Conservation (phyloP, 1,139 yeast species). For the Debaryomyces robertsiae region DNA sequence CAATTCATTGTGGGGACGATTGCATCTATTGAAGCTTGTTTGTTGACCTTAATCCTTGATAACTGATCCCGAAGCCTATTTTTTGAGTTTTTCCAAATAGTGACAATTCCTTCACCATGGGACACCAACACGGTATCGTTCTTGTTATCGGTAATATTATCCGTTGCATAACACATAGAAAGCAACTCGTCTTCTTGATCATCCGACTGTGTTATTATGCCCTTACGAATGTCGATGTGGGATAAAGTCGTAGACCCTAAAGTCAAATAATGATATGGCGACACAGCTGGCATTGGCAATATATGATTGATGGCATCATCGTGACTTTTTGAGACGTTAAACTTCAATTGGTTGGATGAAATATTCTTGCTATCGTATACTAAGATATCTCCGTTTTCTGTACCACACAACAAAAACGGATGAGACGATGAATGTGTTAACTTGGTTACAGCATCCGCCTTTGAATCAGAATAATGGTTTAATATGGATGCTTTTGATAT, state of each 20-base stretch:
- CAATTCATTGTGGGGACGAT: slow-evolving; percentile 75
- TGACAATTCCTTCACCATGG: slow-evolving; percentile 90
- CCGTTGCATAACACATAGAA: slow-evolving; percentile 66
- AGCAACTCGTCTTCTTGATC: slow-evolving; percentile 93
- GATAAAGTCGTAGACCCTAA: slow-evolving; percentile 83
- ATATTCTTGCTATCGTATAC: slow-evolving; percentile 61
- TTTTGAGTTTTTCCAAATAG: slow-evolving; percentile 80
- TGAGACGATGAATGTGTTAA: slow-evolving; percentile 65
- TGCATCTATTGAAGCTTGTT: slow-evolving; percentile 77
- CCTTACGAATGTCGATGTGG: slow-evolving; percentile 78
- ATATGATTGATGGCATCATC: slow-evolving; percentile 78
- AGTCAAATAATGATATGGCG: slow-evolving; percentile 80
- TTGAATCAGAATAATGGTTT: slow-evolving; percentile 28
- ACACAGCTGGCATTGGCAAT: slow-evolving; percentile 63
- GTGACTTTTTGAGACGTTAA: slow-evolving; percentile 56
- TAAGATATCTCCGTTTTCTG: slow-evolving; percentile 70
- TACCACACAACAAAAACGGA: slow-evolving; percentile 71
- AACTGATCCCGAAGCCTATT: slow-evolving; percentile 77
- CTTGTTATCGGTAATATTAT: slow-evolving; percentile 47
- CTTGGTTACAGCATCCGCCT: slow-evolving; percentile 57
- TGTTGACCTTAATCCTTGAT: slow-evolving; percentile 70
- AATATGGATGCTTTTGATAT: slow-evolving; percentile 48
- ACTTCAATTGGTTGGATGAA: slow-evolving; percentile 38
- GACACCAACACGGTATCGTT: slow-evolving; percentile 70
- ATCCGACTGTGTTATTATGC: slow-evolving; percentile 64